phyloP scores from a whole-genome alignment of 371 early-diverging fungal genomes.

The Mortierella polycephala region DNA sequence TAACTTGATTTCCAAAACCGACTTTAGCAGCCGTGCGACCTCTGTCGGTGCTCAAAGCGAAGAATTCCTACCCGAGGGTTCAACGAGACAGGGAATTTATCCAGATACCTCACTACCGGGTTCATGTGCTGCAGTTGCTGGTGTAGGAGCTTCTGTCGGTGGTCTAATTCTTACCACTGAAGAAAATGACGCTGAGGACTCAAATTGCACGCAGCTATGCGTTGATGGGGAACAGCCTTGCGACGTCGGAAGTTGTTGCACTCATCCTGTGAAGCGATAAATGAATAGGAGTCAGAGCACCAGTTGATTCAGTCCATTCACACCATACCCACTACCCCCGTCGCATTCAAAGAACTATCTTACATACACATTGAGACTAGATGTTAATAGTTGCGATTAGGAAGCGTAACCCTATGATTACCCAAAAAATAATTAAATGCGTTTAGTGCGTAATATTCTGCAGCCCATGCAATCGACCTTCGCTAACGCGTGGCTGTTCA shows the following conservation, averaged over 20 bases:
- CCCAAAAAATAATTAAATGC: no score
- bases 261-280: slow-evolving; percentile 46
- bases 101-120: not conserved
- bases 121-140: not conserved
- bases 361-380: no score
- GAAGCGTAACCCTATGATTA: no score
- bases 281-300: not conserved
- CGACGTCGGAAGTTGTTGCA: slow-evolving; percentile 44
- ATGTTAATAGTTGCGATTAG: no score
- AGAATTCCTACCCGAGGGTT: slow-evolving; percentile 9
- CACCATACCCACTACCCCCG: not conserved
- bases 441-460: no score
- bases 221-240: slow-evolving; percentile 43
- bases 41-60: slow-evolving; percentile 24
- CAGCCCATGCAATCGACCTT: no score
- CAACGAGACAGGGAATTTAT: slow-evolving; percentile 1
- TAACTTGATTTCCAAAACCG: not conserved
- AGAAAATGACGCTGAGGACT: slow-evolving; percentile 8
- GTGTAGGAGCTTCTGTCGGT: not conserved
- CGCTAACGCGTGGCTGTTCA: no score
- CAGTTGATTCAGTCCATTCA: not conserved
- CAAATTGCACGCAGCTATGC: slow-evolving; percentile 36
- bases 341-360: not conserved
- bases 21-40: slow-evolving; percentile 12
- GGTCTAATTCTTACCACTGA: slow-evolving; percentile 3